Evolutionary conservation across 495 filamentous ascomycete genomes (phyloP), one percentile per base, ranked within the genome.

Genomic region (Trichodelitschia bisporula): DNA sequence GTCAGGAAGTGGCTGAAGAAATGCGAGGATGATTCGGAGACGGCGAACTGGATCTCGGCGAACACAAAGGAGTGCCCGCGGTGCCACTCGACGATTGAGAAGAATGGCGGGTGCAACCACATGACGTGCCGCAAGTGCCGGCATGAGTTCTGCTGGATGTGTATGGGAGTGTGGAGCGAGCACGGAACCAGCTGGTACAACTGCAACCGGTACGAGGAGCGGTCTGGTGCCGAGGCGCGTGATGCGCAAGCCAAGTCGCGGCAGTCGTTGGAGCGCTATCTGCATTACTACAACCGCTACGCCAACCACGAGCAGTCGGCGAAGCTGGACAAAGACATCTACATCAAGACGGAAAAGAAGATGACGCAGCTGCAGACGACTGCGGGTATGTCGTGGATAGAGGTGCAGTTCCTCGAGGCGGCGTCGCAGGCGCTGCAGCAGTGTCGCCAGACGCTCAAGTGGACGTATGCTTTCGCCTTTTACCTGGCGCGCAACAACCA

Each of bases 161-260:
- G 86, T 49, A 97, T 97, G 86, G 86, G 86, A 1, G 57, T 90
- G 5, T 97, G 86, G 86, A 82, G 79, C 1, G 86, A 97, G 48
- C 86, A 97, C 44, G 86, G 86, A 34, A 95, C 86, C n/a, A 92
- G 80, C 54, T 97, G 86, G 86, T 97, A 97, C 54, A 97, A 91
- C 48, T 97, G 86, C 63, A 97, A 89, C 43, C 61, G 86, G 4
- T 97, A 74, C 45, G 86, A 95, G 46, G 86, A 95, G 53, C 92
- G 78, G 56, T 89, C 77, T 31, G 86, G 89, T 0, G 59, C 62
- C 0, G 86, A 93, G 24, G 86, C 84, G 3, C 63, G 89, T 11
- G 76, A 83, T 42, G 77, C 74, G 2, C 89, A 95, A 47, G 82
- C 89, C 6, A 74, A 69, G 44, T 92, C 82, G 12, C 64, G 86